These are phyloP conservation scores for Blastocystis sp. DNA, from an alignment of 352 stramenopile species.

Conservation along the genomic window DNA sequence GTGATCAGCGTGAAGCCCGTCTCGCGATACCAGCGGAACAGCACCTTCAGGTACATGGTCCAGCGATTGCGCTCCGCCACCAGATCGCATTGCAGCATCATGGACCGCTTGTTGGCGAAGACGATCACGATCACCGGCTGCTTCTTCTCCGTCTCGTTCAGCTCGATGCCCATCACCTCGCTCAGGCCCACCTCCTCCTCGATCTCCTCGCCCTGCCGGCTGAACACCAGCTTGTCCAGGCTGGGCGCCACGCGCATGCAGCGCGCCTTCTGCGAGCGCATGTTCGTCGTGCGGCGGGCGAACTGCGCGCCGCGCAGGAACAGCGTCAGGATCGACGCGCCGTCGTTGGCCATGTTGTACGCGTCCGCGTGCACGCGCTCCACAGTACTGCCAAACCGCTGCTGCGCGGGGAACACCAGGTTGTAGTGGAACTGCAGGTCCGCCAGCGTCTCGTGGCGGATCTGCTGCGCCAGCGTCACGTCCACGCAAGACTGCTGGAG, in stretches of 20 bases:
- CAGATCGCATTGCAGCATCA: slow-evolving; percentile 37
- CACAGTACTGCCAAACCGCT: not conserved
- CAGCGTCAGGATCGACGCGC: not conserved
- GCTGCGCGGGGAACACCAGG: not conserved
- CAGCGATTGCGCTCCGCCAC: slow-evolving; percentile 25
- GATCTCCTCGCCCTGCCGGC: not conserved
- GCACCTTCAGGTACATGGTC: slow-evolving; percentile 59
- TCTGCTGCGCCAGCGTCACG: slow-evolving; percentile 11
- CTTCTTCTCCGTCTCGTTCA: not conserved
- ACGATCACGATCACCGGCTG: not conserved
- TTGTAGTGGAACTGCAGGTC: slow-evolving; percentile 43
- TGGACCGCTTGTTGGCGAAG: not conserved
- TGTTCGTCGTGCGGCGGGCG: not conserved
- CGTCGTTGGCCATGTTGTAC: slow-evolving; percentile 16
- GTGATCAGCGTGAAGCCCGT: not conserved
- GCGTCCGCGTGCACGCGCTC: not conserved
- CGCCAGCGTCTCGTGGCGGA: not conserved
- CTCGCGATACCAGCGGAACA: slow-evolving; percentile 8
- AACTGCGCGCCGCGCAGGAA: slow-evolving; percentile 21
- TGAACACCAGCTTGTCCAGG: slow-evolving; percentile 31
- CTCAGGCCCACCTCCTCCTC: not conserved
- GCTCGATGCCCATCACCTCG: not conserved
- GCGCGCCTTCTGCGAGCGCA: not conserved
- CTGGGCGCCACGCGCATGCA: slow-evolving; percentile 2
- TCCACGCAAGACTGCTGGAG: not conserved